Evolutionary conservation across 805 yeast genomes (phyloP).

Genomic region (Barnettozyma pratensis): DNA sequence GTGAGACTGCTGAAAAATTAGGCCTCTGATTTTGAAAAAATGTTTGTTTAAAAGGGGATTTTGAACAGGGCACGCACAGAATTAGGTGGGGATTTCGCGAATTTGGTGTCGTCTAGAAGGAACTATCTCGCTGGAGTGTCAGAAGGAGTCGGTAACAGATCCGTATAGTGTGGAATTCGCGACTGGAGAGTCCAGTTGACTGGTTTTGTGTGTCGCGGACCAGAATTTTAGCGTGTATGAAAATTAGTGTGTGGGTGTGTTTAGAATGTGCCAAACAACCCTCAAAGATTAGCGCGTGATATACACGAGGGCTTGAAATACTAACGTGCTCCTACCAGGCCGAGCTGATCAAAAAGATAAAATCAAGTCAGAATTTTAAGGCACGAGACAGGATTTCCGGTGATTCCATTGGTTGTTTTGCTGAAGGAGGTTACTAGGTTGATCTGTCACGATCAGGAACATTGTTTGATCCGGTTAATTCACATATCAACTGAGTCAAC

Average conservation of each 20-base stretch:
- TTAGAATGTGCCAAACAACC: too few species aligned
- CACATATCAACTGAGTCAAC: too few species aligned
- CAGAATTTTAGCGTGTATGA: not conserved
- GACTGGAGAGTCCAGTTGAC: not conserved
- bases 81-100: not conserved
- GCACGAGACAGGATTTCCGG: not conserved
- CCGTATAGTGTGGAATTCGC: too few species aligned
- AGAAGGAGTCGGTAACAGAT: not conserved
- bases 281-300: too few species aligned
- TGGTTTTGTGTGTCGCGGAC: not conserved
- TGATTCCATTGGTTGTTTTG: not conserved
- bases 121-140: not conserved
- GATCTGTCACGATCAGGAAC: too few species aligned
- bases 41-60: not conserved
- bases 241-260: not conserved
- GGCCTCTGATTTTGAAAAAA: not conserved
- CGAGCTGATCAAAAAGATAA: slow-evolving; percentile 4
- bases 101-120: not conserved
- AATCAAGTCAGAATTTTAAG: not conserved
- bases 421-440: not conserved
- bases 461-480: too few species aligned
- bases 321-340: not conserved
- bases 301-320: too few species aligned
- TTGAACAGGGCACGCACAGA: slow-evolving; percentile 6
- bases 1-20: slow-evolving; percentile 14